Conservation (phyloP, 345 rosid species). For the Syzygium jambos region DNA sequence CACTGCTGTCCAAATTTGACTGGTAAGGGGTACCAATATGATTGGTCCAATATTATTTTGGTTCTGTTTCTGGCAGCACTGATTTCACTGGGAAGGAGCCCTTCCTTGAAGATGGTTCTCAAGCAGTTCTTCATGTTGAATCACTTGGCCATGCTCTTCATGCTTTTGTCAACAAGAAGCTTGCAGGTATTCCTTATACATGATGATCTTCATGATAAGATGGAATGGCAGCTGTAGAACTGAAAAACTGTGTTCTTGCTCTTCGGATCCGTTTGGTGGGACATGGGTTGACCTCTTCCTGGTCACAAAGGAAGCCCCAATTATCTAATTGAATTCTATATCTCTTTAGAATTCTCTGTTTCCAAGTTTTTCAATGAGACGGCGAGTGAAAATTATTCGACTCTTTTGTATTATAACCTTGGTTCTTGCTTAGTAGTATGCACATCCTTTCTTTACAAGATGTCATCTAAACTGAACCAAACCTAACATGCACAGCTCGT, state of each 20-base stretch:
- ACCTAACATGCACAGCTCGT: neutral
- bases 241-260: neutral
- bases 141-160: constrained; percentile 86
- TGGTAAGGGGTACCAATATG: neutral
- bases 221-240: neutral
- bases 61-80: neutral
- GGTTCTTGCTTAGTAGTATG: neutral
- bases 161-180: constrained; percentile 73
- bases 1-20: neutral
- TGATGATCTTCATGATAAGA: neutral
- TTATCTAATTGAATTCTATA: neutral
- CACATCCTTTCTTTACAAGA: neutral
- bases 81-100: constrained; percentile 39
- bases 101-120: constrained; percentile 61
- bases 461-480: neutral
- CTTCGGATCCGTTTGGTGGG: neutral
- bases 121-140: constrained; percentile 60
- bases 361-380: neutral
- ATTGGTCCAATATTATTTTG: neutral
- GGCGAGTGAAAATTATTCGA: neutral
- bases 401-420: neutral
- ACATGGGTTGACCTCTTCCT: neutral
- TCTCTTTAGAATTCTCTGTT: neutral
- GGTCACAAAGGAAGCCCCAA: neutral
- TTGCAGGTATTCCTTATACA: constrained; percentile 39